Evolutionary conservation across 2,329 filamentous ascomycete species (phyloP).

Genomic region (Fusarium graminum): DNA sequence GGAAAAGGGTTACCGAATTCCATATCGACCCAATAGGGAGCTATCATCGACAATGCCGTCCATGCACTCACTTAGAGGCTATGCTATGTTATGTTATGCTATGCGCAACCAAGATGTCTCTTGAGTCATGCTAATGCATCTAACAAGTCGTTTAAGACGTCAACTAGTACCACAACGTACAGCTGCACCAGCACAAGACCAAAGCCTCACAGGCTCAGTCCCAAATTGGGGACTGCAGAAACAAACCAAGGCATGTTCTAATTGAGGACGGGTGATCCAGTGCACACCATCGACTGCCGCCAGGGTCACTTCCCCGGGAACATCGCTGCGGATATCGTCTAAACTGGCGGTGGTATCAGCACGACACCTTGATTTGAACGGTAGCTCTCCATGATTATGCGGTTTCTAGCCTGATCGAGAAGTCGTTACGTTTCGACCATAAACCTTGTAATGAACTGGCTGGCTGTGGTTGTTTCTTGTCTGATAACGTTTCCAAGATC

Average conservation of each 20-base stretch:
- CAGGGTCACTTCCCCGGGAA: conserved; percentile 44
- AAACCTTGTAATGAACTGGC: conserved; percentile 39
- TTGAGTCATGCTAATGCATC: conserved; percentile 46
- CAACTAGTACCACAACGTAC: conserved; percentile 38
- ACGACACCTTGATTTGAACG: conserved; percentile 36
- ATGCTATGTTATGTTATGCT: neutral
- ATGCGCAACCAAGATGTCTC: conserved; percentile 22
- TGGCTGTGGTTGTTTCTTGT: conserved; percentile 42
- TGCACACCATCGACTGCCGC: conserved; percentile 44
- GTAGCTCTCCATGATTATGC: conserved; percentile 31
- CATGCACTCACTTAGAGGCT: conserved; percentile 37
- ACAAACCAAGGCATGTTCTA: conserved; percentile 13
- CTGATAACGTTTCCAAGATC: conserved; percentile 41
- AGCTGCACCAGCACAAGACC: conserved; percentile 38
- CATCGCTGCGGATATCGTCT: conserved; percentile 37
- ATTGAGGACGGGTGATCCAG: conserved; percentile 8
- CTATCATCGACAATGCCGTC: conserved; percentile 40
- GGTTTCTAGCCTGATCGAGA: conserved; percentile 41
- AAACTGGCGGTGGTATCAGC: conserved; percentile 21
- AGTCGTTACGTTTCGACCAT: conserved; percentile 35
- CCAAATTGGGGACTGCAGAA: conserved; percentile 35
- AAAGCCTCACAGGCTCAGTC: conserved; percentile 25
- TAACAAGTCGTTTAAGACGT: conserved; percentile 40
- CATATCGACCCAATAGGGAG: conserved; percentile 41
- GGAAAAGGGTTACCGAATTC: conserved; percentile 39